A percentile compares a stretch with the other conserved stretches of the same genome.
phyloP scores from a whole-genome alignment of 2,329 filamentous ascomycete species.

The Penicillium sp. region DNA sequence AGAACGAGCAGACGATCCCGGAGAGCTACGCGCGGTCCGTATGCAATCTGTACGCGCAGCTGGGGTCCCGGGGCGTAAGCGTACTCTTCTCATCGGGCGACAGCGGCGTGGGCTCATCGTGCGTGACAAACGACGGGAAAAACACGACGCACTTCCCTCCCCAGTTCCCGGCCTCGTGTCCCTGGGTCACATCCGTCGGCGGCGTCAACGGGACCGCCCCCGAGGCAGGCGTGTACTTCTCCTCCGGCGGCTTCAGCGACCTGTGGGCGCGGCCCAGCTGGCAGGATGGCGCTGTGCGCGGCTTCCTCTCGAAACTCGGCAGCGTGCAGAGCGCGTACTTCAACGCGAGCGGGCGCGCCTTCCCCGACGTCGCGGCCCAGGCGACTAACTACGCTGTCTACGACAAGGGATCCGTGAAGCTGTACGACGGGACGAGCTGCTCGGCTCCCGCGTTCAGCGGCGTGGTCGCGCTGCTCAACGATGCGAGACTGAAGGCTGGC shows the following conservation, averaged over 20 bases:
- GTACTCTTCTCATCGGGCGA: constrained; percentile 57
- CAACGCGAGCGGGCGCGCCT: constrained; percentile 43
- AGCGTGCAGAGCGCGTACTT: constrained; percentile 33
- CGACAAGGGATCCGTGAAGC: constrained; percentile 32
- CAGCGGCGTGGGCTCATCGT: constrained; percentile 49
- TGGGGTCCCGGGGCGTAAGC: constrained; percentile 56
- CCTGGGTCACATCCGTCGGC: constrained; percentile 49
- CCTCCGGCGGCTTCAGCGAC: constrained; percentile 49
- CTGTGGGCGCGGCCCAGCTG: constrained; percentile 42
- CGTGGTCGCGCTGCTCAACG: constrained; percentile 66
- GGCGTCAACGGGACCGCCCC: constrained; percentile 44
- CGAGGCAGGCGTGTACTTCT: constrained; percentile 47
- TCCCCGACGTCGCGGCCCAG: constrained; percentile 49
- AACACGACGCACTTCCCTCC: constrained; percentile 48
- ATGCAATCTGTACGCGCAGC: constrained; percentile 54
- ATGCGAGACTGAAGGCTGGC: constrained; percentile 58
- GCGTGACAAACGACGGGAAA: constrained; percentile 39
- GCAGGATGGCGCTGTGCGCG: constrained; percentile 40
- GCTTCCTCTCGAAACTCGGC: constrained; percentile 39
- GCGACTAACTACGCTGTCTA: constrained; percentile 40
- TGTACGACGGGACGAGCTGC: constrained; percentile 51
- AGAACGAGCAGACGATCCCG: constrained; percentile 47
- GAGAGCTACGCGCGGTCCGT: constrained; percentile 43
- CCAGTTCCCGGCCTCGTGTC: constrained; percentile 47
- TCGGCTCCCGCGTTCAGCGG: constrained; percentile 63